A percentile compares a stretch with the other conserved stretches of the same genome.
phyloP scores from a whole-genome alignment of 768 basidiomycete species.

The Collybiopsis confluens region DNA sequence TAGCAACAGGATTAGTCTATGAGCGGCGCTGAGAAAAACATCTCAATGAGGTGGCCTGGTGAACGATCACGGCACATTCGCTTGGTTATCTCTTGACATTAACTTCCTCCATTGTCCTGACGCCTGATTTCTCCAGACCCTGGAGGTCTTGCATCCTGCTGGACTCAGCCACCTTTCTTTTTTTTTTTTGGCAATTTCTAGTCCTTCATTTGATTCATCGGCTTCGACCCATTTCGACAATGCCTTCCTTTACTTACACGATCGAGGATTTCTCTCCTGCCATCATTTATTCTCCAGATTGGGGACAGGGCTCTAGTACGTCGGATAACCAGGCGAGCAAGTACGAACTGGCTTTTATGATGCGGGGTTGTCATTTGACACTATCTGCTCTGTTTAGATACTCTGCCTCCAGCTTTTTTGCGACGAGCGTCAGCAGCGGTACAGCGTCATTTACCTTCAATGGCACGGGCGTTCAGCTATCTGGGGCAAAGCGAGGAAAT shows the following conservation, averaged over 20 bases:
- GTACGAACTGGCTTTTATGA: background rate
- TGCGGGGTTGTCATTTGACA: slow-evolving; percentile 2
- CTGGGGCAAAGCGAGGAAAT: slow-evolving; percentile 44
- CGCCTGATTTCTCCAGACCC: slow-evolving; percentile 5
- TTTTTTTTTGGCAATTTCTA: background rate
- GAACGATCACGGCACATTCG: background rate
- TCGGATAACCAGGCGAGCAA: slow-evolving; percentile 1
- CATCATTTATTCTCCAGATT: slow-evolving; percentile 20
- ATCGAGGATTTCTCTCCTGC: slow-evolving; percentile 31
- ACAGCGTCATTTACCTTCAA: slow-evolving; percentile 39
- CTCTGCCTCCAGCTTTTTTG: slow-evolving; percentile 6
- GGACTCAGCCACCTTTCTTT: background rate
- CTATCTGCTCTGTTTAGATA: background rate
- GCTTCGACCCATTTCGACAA: slow-evolving; percentile 14
- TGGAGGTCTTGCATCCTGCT: slow-evolving; percentile 3
- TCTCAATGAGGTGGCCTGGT: background rate
- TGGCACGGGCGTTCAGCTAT: slow-evolving; percentile 45
- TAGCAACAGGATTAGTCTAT: background rate
- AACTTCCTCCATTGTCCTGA: background rate
- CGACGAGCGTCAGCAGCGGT: slow-evolving; percentile 17
- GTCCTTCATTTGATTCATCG: background rate
- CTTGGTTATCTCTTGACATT: background rate
- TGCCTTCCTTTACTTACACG: slow-evolving; percentile 22
- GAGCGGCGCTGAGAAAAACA: background rate
- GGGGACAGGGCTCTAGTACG: slow-evolving; percentile 11